Evolutionary conservation across 1,284 basidiomycete species (phyloP).

Genomic region (Leccinum pallidistipes): DNA sequence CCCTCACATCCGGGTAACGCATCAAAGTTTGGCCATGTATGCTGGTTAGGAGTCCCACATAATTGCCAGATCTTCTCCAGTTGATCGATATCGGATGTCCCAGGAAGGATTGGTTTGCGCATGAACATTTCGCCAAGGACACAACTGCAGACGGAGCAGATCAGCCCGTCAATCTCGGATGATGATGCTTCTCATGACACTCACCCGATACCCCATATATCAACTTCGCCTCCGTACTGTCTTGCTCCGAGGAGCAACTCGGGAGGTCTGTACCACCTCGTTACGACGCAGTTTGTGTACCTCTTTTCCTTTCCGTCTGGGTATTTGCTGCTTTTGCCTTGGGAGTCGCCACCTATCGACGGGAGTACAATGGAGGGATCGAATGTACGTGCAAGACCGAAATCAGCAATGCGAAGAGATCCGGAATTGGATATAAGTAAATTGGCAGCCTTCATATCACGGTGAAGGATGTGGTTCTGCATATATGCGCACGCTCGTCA

Average conservation of each 20-base stretch:
- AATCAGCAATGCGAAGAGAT: conserved; percentile 89
- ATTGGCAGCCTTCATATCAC: conserved; percentile 99
- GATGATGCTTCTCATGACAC: conserved; percentile 28
- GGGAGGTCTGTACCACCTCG: conserved; percentile 96
- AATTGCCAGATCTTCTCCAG: conserved; percentile 86
- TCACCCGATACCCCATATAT: conserved; percentile 98
- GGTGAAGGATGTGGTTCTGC: conserved; percentile 93
- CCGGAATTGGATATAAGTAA: conserved; percentile 90
- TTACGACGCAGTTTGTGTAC: conserved; percentile 99
- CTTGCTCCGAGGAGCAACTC: conserved; percentile 90
- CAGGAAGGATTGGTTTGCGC: conserved; percentile 85
- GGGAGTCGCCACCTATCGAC: conserved; percentile 20
- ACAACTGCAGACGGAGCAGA: conserved; percentile 52
- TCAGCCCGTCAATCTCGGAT: not conserved
- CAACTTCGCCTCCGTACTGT: conserved; percentile 91
- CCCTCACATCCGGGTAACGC: conserved; percentile 80
- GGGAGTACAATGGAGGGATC: conserved; percentile 49
- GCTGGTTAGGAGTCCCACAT: conserved; percentile 86
- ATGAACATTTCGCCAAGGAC: conserved; percentile 97
- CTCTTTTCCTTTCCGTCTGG: conserved; percentile 57
- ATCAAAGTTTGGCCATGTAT: conserved; percentile 82
- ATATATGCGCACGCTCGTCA: conserved; percentile 4
- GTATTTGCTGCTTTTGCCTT: conserved; percentile 40
- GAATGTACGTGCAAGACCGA: conserved; percentile 88
- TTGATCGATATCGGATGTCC: conserved; percentile 89